Base-by-base conservation (phyloP, 129 eudicot species). In the Logfia minima region DNA sequence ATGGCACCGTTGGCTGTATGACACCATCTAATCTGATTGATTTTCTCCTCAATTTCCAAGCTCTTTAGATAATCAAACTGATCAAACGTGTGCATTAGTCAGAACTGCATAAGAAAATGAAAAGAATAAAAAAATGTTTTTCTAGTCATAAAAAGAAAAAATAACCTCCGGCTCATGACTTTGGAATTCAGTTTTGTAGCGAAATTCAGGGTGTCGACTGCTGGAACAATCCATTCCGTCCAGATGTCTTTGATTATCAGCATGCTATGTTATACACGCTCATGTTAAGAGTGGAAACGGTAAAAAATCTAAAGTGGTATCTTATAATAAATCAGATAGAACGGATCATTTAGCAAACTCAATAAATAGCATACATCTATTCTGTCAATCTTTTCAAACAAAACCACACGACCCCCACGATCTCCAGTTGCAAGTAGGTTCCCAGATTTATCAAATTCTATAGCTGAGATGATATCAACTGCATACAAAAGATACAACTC, bases 331-430 rank as follows among this genome's bases (percentile, higher is more conserved):
- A 41, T 66, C 63, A 28, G 64, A 41, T 45, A 16, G 55, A 65
- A 73, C 32, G 16, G 26, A 53, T 22, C 18, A 23, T 39, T 69
- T 62, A 35, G n/a, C 61, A 35, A 29, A 23, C n/a, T 35, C 41
- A 21, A 10, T 24, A 66, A 45, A 48, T n/a, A 71, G 66, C 87
- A 34, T 86, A 83, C 89, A 77, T 81, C 75, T 70, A 66, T 69
- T 66, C 11, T 22, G 52, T 86, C 77, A 45, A 75, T 73, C 78
- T 83, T 86, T 78, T 86, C 90, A 52, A 83, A 86, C 68, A 86
- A 77, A 66, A 86, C 90, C 55, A 86, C 87, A 45, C 90, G 73
- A 61, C 90, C 87, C 62, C 90, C 90, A 70, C 87, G 87, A 78
- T 86, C 87, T 71, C 85, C 85, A 8, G 87, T 86, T 17, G 87